These are phyloP conservation scores for Dactylorhiza incarnata DNA, from an alignment of 106 monocot species.

Conservation along the genomic window DNA sequence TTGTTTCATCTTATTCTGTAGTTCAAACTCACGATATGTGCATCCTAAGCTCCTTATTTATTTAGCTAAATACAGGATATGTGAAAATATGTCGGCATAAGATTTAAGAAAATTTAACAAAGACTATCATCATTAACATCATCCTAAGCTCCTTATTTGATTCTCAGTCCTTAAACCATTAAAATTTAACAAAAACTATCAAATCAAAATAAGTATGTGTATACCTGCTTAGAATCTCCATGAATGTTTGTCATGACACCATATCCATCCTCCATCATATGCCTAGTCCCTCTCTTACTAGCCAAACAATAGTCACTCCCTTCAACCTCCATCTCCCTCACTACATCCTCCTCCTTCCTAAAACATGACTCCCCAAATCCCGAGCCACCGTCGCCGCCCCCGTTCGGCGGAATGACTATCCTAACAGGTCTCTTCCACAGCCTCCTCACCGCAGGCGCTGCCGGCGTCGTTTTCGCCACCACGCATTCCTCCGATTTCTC, in stretches of 20 bases:
- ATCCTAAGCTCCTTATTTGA: too few species aligned
- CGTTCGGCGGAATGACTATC: constrained; percentile 33
- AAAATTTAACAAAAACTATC: neutral
- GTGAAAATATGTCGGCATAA: neutral
- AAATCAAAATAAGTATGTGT: neutral
- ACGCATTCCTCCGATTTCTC: neutral
- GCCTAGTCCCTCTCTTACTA: constrained; percentile 41
- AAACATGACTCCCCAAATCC: constrained; percentile 10
- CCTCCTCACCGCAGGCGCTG: neutral
- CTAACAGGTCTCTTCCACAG: constrained; percentile 46
- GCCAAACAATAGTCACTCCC: constrained; percentile 54
- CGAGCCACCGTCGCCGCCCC: neutral
- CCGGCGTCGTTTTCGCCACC: too few species aligned
- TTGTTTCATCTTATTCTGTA: too few species aligned
- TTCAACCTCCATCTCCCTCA: constrained; percentile 31
- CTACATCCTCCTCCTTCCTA: constrained; percentile 3
- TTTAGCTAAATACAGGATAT: neutral
- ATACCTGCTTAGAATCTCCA: constrained; percentile 59
- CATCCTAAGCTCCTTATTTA: neutral
- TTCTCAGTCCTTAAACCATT: too few species aligned
- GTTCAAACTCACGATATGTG: neutral
- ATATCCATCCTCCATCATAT: constrained; percentile 78
- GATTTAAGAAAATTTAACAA: too few species aligned
- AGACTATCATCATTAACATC: too few species aligned
- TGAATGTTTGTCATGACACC: constrained; percentile 36